A percentile compares a stretch with the other conserved stretches of the same genome.
These are phyloP conservation scores for Penicillium sp. DNA, from an alignment of 2,329 filamentous ascomycete genomes.

Conservation along the genomic window DNA sequence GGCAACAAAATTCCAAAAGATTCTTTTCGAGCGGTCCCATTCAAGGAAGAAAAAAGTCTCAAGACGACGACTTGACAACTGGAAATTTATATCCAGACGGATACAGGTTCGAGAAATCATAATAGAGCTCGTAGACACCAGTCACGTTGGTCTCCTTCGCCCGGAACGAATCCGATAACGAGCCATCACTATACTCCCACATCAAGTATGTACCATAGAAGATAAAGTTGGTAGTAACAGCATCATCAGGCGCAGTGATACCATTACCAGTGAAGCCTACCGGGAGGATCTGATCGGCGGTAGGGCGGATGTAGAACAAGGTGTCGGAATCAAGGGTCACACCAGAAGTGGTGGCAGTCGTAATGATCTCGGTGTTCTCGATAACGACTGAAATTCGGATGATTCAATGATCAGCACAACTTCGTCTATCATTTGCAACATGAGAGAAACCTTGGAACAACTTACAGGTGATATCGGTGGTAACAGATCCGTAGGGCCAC, in stretches of 20 bases:
- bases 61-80: conserved; percentile 13
- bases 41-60: background rate
- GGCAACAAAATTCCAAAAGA: too few relatives aligned
- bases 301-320: conserved; percentile 24
- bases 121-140: conserved; percentile 26
- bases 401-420: background rate
- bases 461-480: conserved; percentile 27
- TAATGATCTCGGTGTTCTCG: conserved; percentile 12
- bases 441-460: background rate
- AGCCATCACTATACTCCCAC: conserved; percentile 21
- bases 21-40: too few relatives aligned
- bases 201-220: conserved; percentile 27
- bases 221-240: conserved; percentile 12
- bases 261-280: conserved; percentile 27
- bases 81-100: conserved; percentile 18
- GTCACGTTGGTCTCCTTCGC: conserved; percentile 22
- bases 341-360: conserved; percentile 23
- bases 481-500: conserved; percentile 22
- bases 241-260: conserved; percentile 15
- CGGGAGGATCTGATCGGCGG: conserved; percentile 13
- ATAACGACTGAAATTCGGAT: conserved; percentile 13
- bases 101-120: conserved; percentile 25
- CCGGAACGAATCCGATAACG: conserved; percentile 23
- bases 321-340: conserved; percentile 20
- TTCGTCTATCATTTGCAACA: too few relatives aligned